phyloP scores from a whole-genome alignment of 805 yeast species.

The Naumovozyma dairenensis region DNA sequence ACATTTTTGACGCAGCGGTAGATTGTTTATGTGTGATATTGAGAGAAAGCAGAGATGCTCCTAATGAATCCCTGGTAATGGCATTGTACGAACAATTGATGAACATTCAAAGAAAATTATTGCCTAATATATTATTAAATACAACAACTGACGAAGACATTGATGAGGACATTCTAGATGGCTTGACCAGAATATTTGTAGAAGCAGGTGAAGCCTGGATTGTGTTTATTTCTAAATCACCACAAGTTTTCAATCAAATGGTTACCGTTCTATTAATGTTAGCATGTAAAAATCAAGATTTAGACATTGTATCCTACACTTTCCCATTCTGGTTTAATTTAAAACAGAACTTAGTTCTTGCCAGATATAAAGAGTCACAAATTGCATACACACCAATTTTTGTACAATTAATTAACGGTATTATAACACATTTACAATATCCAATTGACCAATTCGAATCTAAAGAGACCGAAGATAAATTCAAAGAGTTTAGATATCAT shows the following conservation, averaged over 20 bases:
- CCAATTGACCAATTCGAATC: constrained; percentile 54
- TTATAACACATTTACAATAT: constrained; percentile 61
- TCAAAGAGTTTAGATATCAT: constrained; percentile 87
- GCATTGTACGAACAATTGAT: constrained; percentile 63
- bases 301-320: constrained; percentile 82
- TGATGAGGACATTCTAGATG: constrained; percentile 46
- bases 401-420: constrained; percentile 23
- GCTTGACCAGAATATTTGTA: constrained; percentile 66
- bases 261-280: constrained; percentile 65
- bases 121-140: constrained; percentile 25
- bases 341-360: constrained; percentile 45
- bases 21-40: constrained; percentile 81
- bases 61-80: constrained; percentile 48
- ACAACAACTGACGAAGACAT: constrained; percentile 39
- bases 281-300: constrained; percentile 65
- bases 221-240: constrained; percentile 64
- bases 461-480: constrained; percentile 85
- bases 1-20: constrained; percentile 71
- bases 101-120: constrained; percentile 44
- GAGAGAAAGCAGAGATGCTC: constrained; percentile 71
- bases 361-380: constrained; percentile 24
- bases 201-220: constrained; percentile 97
- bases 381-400: constrained; percentile 16
- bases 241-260: constrained; percentile 59
- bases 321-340: constrained; percentile 87